Evolutionary conservation across 441 rosid species (phyloP), one percentile per base, ranked within the genome.

Genomic region (Caryocar brasiliense): DNA sequence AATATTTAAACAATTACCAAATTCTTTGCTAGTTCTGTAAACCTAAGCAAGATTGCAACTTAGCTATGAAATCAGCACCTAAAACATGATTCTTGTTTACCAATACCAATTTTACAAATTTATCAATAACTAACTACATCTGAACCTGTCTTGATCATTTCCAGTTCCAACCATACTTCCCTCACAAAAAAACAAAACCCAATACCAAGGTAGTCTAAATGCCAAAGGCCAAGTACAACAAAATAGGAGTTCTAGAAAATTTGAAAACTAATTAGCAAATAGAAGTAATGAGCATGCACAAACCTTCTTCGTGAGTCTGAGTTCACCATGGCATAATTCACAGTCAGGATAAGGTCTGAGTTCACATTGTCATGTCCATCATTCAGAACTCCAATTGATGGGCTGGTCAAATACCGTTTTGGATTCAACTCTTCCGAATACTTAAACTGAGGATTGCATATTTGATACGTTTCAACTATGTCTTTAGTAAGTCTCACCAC

Each of bases 281-380:
- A 23, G 18, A 39, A 57, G 32, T 24, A 18, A 26, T 1, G 23
- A 41, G 19, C 10, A 41, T 35, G 34, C 61, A 65, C 84, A 68
- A 68, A 89, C 99, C 99, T 94, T 67, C 79, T 79, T 46, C 74
- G 85, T 40, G 81, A 64, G 51, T 78, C 89, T 59, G 68, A 75
- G 62, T 92, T 86, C 80, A 71, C 62, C 79, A 94, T 67, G 46
- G 67, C 61, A 65, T 57, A 75, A 71, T 94, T 94, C 47, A 85
- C 97, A 18, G 86, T 52, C 60, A 94, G 74, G 77, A 94, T 90
- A 56, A 90, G 94, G 70, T 94, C 99, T 3, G 96, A 90, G 71
- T 90, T 86, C 66, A 70, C 89, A 74, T 94, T 94, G 71, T 90
- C 99, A 73, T 60, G 74, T 64, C 99, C 97, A 70, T 85, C 99